phyloP scores from a whole-genome alignment of 2,329 filamentous ascomycete species.

The Diaporthe citrichinensis region DNA sequence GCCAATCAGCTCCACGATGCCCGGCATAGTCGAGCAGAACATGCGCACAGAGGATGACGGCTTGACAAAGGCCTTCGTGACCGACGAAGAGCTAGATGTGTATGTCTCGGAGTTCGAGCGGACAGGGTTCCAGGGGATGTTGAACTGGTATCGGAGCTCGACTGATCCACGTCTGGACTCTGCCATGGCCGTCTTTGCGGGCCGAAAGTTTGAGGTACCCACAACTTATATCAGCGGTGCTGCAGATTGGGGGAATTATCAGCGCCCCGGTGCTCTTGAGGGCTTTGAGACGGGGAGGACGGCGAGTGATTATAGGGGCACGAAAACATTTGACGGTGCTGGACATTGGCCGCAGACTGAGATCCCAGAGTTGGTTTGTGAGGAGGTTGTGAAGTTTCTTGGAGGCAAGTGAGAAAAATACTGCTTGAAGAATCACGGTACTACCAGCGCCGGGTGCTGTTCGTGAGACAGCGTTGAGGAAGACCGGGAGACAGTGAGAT shows the following conservation, averaged over 20 bases:
- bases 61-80: conserved; percentile 66
- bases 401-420: not conserved
- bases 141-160: conserved; percentile 77
- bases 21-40: conserved; percentile 66
- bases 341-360: conserved; percentile 76
- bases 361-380: not conserved
- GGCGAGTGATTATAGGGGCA: conserved; percentile 67
- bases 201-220: conserved; percentile 72
- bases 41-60: conserved; percentile 66
- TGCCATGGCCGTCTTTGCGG: conserved; percentile 72
- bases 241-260: conserved; percentile 77
- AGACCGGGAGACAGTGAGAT: no score
- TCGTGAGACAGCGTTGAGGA: no score
- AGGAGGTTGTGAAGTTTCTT: conserved; percentile 30
- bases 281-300: conserved; percentile 61
- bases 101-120: conserved; percentile 73
- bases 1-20: conserved; percentile 70
- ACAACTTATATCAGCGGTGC: conserved; percentile 73
- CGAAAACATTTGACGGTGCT: conserved; percentile 68
- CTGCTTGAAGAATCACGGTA: no score
- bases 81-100: conserved; percentile 68
- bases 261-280: conserved; percentile 75
- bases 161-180: conserved; percentile 60
- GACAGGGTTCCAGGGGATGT: conserved; percentile 74
- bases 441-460: no score